These are phyloP conservation scores for Solanum ossicruentum DNA, from an alignment of 257 asterid genomes.

Conservation along the genomic window DNA sequence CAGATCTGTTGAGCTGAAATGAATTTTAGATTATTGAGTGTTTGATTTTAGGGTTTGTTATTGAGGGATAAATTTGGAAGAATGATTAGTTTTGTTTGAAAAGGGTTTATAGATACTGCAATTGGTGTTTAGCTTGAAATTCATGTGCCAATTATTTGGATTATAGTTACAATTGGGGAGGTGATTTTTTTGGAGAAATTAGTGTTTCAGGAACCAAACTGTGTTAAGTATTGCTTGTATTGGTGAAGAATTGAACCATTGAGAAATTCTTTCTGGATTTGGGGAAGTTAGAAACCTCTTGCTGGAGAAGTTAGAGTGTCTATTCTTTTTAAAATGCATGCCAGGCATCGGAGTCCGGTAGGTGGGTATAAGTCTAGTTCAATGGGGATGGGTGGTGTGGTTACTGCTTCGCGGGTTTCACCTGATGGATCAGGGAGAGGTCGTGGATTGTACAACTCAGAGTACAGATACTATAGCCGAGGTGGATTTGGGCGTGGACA, in stretches of 20 bases:
- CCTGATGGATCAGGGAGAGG: slow-evolving; percentile 64
- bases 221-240: neutral
- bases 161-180: neutral
- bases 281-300: neutral
- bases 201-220: neutral
- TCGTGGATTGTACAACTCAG: slow-evolving; percentile 42
- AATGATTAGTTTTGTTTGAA: neutral
- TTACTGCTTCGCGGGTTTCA: slow-evolving; percentile 46
- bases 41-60: neutral
- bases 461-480: slow-evolving; percentile 45
- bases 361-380: slow-evolving; percentile 62
- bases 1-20: neutral
- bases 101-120: neutral
- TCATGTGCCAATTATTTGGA: neutral
- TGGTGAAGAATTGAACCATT: neutral
- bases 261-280: neutral
- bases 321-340: slow-evolving; percentile 36
- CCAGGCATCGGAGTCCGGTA: slow-evolving; percentile 58
- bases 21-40: neutral
- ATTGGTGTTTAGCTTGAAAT: neutral
- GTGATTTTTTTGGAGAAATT: neutral
- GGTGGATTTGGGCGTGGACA: slow-evolving; percentile 68
- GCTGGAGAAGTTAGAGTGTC: neutral
- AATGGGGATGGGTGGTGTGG: slow-evolving; percentile 48
- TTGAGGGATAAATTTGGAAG: neutral